Percentiles rank a stretch among this genome's conserved stretches.
These are phyloP conservation scores for Zasmidium cellare DNA, from an alignment of 2,329 filamentous ascomycete genomes.

Conservation along the genomic window DNA sequence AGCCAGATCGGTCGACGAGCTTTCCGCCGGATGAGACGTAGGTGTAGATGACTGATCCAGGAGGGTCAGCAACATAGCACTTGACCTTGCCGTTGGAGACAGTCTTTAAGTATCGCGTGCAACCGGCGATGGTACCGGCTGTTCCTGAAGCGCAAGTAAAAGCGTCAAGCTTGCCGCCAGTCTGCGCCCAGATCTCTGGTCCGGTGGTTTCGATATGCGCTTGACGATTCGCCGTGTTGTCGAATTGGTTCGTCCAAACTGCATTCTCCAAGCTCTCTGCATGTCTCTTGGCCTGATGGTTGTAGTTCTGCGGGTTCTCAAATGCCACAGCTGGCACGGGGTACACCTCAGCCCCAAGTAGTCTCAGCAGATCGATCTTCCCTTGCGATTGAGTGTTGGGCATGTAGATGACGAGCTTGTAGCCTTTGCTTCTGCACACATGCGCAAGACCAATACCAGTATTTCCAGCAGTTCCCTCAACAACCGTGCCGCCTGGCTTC, in stretches of 20 bases:
- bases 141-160: constrained; percentile 97
- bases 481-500: constrained; percentile 83
- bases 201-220: constrained; percentile 97
- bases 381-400: constrained; percentile 97
- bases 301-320: constrained; percentile 95
- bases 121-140: constrained; percentile 84
- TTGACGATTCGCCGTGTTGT: constrained; percentile 89
- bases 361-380: constrained; percentile 88
- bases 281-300: constrained; percentile 89
- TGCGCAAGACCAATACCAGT: constrained; percentile 97
- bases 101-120: constrained; percentile 86
- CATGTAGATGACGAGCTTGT: constrained; percentile 99
- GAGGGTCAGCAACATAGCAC: constrained; percentile 88
- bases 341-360: constrained; percentile 92
- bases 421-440: constrained; percentile 88
- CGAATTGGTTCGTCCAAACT: constrained; percentile 99
- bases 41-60: constrained; percentile 87
- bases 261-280: constrained; percentile 84
- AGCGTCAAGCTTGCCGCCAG: constrained; percentile 78
- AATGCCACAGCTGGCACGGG: constrained; percentile 95
- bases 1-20: constrained; percentile 75
- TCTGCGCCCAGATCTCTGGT: constrained; percentile 96
- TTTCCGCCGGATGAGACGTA: constrained; percentile 87
- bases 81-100: constrained; percentile 76
- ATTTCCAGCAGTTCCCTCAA: constrained; percentile 96